Base-by-base conservation (phyloP, 805 yeast genomes). In the Cyberlindnera veronae region DNA sequence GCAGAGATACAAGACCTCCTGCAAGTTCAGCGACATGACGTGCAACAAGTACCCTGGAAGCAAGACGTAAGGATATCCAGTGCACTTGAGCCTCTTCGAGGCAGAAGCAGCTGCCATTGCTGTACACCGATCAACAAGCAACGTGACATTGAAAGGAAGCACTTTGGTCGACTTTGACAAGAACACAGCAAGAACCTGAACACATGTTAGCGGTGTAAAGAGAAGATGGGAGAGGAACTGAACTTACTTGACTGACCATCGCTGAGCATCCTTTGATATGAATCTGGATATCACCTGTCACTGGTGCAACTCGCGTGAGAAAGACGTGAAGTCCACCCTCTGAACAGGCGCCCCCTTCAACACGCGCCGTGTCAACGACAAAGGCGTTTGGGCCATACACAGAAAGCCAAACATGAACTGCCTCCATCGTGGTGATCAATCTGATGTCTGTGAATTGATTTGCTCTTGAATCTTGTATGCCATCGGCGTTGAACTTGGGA, bases 221-320 rank as follows among this genome's bases (percentile, higher is more conserved):
- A 11, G 18, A 12, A 23, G 5, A 5, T 17, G 13, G 21, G 16
- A 6, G 9, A 13, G 17, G 21, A 32, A 13, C 11, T 14, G n/a
- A 8, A 31, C 42, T 15, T 17, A 39, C 47, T 7, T 29, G 26
- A 4, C 4, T 14, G 7, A 39, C 34, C 29, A 21, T n/a, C 10
- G 15, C 9, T 11, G 11, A 7, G 5, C 13, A 14, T 4, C 48
- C 48, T 5, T 11, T 13, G 10, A 41, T 10, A 8, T 34, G 35
- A 16, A 38, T 10, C 8, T 18, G 20, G 15, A 45, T 15, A 17
- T 45, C 49, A 6, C 44, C 45, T 6, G 35, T 45, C 11, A 38
- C 19, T 22, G 44, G 13, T 5, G 33, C 46, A 6, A 39, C 41
- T 6, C 39, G 42, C n/a, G 32, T 22, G 6, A 42, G 4, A 7